These are phyloP conservation scores for Bocquillonia castaneifolia DNA, from an alignment of 441 rosid species.

Conservation along the genomic window DNA sequence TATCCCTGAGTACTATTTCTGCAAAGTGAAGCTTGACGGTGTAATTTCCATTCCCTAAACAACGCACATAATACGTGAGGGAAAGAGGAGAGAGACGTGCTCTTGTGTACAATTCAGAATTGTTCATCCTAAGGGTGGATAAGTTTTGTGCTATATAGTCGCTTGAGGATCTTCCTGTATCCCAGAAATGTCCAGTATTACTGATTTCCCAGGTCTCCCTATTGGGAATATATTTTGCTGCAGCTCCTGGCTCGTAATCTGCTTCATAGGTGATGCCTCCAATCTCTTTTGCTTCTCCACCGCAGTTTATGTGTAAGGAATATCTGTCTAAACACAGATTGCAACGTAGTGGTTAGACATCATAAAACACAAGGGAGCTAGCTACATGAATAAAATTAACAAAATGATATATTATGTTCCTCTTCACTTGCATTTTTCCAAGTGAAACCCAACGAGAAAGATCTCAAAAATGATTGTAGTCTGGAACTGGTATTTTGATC, in stretches of 20 bases:
- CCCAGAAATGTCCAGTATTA: conserved; percentile 46
- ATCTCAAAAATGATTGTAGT: not conserved
- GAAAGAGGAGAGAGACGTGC: conserved; percentile 29
- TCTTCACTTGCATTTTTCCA: not conserved
- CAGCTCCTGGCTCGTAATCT: conserved; percentile 35
- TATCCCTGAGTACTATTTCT: conserved; percentile 23
- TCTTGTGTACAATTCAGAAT: conserved; percentile 20
- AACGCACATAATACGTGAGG: conserved; percentile 25
- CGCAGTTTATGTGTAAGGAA: conserved; percentile 35
- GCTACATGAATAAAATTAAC: not conserved
- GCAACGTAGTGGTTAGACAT: not conserved
- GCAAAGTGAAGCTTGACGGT: conserved; percentile 31
- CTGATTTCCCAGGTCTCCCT: conserved; percentile 44
- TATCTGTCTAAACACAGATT: conserved; percentile 26
- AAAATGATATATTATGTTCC: not conserved
- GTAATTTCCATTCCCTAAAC: conserved; percentile 28
- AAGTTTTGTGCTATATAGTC: conserved; percentile 27
- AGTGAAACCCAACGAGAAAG: not conserved
- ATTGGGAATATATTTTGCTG: conserved; percentile 34
- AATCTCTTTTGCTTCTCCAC: conserved; percentile 24
- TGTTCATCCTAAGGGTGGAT: conserved; percentile 24
- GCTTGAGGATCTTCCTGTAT: conserved; percentile 13
- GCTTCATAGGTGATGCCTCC: conserved; percentile 29
- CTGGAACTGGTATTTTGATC: not conserved
- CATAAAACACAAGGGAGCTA: not conserved